A percentile compares a stretch with the other conserved stretches of the same genome.
Evolutionary conservation across 352 stramenopile species (phyloP).

Genomic region (Pythium chondricola): DNA sequence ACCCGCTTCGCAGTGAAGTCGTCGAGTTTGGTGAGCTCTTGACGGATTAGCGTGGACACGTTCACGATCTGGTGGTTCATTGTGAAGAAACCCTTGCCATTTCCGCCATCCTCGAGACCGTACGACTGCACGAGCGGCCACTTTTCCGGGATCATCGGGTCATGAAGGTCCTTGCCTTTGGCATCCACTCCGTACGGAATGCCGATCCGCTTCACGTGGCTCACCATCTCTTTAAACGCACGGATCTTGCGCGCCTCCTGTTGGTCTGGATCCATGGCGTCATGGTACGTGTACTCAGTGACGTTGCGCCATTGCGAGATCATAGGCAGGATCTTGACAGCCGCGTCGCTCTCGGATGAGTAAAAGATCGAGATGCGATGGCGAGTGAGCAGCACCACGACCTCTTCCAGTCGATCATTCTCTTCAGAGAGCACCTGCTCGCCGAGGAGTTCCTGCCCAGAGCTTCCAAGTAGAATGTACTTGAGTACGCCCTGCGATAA

Average conservation of each 20-base stretch:
- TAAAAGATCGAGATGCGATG: conserved; percentile 49
- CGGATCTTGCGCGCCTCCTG: conserved; percentile 62
- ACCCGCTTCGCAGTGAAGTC: conserved; percentile 47
- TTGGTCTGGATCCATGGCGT: conserved; percentile 60
- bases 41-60: conserved; percentile 28
- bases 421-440: conserved; percentile 68
- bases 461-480: conserved; percentile 66
- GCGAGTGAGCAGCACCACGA: conserved; percentile 51
- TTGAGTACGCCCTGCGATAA: conserved; percentile 61
- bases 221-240: conserved; percentile 62
- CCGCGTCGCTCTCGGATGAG: conserved; percentile 56
- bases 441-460: conserved; percentile 63
- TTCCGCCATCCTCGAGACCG: conserved; percentile 32
- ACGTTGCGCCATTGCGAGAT: conserved; percentile 67
- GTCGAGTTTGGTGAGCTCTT: conserved; percentile 42
- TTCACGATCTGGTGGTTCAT: conserved; percentile 72
- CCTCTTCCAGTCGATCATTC: conserved; percentile 59
- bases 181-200: conserved; percentile 44
- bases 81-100: conserved; percentile 59
- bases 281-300: conserved; percentile 54
- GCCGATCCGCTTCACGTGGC: conserved; percentile 34
- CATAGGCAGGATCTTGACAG: conserved; percentile 49
- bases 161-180: conserved; percentile 26
- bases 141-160: conserved; percentile 59
- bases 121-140: conserved; percentile 75